Evolutionary conservation across 179 eudicot genomes (phyloP).

Genomic region (Vitellaria paradoxa): DNA sequence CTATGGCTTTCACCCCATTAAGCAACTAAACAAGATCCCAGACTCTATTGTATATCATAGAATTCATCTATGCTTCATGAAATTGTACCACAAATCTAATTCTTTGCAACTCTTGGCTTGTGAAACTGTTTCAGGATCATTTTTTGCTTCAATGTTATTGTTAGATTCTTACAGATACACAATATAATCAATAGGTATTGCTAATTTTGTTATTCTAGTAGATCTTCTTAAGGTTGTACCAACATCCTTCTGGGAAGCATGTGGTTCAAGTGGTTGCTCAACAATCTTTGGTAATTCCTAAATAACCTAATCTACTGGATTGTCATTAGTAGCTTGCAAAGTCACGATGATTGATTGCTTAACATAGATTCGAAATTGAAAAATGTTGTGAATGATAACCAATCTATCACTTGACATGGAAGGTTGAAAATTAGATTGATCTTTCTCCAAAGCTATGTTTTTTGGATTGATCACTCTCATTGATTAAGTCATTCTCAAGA

Average conservation of each 20-base stretch:
- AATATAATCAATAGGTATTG: constrained; percentile 8
- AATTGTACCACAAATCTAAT: no score
- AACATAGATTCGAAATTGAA: no score
- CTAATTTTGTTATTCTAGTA: neutral
- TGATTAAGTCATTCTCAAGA: no score
- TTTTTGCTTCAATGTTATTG: neutral
- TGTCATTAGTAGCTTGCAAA: neutral
- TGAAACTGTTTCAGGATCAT: constrained; percentile 2
- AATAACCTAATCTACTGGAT: neutral
- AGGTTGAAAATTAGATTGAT: no score
- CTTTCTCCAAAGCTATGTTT: no score
- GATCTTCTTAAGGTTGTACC: constrained; percentile 7
- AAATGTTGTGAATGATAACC: no score
- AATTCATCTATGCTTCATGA: no score
- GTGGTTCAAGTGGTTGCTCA: no score
- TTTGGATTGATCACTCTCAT: no score
- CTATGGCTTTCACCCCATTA: neutral
- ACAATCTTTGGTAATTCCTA: neutral
- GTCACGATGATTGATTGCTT: neutral
- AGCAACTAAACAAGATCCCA: constrained; percentile 6
- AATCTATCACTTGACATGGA: no score
- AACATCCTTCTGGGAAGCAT: neutral
- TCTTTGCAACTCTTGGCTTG: constrained; percentile 6
- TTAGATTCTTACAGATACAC: constrained; percentile 5
- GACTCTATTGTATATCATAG: neutral